These are phyloP conservation scores for Dioscorea alata DNA, from an alignment of 106 monocot species.

Conservation along the genomic window DNA sequence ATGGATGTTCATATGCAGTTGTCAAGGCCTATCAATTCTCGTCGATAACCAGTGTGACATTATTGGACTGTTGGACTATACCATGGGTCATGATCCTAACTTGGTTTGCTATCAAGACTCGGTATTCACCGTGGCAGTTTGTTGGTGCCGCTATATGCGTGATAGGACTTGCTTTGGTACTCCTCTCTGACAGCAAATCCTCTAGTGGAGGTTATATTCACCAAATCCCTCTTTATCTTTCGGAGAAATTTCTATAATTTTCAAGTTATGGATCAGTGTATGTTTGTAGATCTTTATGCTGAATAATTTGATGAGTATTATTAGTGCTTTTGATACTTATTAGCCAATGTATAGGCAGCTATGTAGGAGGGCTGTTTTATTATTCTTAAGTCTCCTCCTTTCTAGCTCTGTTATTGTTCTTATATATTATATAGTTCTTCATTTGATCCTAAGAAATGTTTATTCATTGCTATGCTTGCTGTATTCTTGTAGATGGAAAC, in stretches of 20 bases:
- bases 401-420: too few relatives aligned
- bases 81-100: conserved; percentile 59
- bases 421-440: background rate
- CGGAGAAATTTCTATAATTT: background rate
- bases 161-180: conserved; percentile 43
- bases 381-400: too few relatives aligned
- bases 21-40: conserved; percentile 57
- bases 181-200: conserved; percentile 36
- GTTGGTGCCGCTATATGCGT: conserved; percentile 37
- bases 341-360: too few relatives aligned
- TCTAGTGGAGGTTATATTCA: conserved; percentile 21
- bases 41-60: conserved; percentile 51
- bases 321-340: too few relatives aligned
- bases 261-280: background rate
- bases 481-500: conserved; percentile 20
- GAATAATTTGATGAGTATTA: too few relatives aligned
- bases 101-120: conserved; percentile 27
- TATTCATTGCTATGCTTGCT: background rate
- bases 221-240: too few relatives aligned
- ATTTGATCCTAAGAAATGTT: background rate
- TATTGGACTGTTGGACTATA: conserved; percentile 54
- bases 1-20: conserved; percentile 14
- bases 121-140: conserved; percentile 37
- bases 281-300: too few relatives aligned
- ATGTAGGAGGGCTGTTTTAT: too few relatives aligned